Percentiles rank a stretch among this genome's conserved stretches.
These are phyloP conservation scores for Coelastrella sp. DNA, from an alignment of 139 green algal species.

Conservation along the genomic window DNA sequence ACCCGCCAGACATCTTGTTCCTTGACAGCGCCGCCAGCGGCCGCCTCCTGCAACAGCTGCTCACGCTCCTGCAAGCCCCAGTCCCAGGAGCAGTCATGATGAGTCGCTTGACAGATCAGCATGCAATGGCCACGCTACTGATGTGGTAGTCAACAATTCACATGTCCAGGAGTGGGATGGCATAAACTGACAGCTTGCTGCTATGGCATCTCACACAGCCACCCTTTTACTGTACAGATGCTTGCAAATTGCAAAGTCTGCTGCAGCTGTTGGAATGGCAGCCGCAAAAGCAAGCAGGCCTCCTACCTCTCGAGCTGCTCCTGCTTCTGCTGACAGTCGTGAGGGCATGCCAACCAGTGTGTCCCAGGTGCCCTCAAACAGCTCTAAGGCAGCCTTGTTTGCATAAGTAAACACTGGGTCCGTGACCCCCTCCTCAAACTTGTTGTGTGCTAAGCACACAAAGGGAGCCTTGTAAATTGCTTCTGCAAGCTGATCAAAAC, in stretches of 20 bases:
- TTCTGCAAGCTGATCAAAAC: conserved; percentile 51
- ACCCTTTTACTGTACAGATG: neutral
- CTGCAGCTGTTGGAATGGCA: neutral
- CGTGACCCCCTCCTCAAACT: conserved; percentile 53
- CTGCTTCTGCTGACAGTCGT: conserved; percentile 22
- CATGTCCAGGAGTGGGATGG: neutral
- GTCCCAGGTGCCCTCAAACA: conserved; percentile 60
- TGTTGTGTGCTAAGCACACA: conserved; percentile 56
- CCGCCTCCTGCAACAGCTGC: conserved; percentile 48
- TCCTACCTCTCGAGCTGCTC: neutral
- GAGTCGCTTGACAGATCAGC: no score
- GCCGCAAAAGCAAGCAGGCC: neutral
- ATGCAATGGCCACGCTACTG: neutral
- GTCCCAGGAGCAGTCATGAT: no score
- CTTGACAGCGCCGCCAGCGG: neutral
- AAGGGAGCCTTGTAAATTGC: conserved; percentile 65
- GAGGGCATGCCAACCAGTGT: conserved; percentile 49
- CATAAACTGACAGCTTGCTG: neutral
- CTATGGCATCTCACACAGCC: neutral
- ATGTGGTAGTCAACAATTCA: neutral
- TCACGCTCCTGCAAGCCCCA: conserved; percentile 48
- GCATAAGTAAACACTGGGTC: conserved; percentile 61
- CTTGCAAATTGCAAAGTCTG: neutral
- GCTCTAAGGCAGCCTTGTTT: conserved; percentile 56
- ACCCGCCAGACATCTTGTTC: conserved; percentile 51